Percentiles rank a stretch among this genome's conserved stretches.
Conservation (phyloP, 306 rosid genomes). For the Sechiopsis laciniata region DNA sequence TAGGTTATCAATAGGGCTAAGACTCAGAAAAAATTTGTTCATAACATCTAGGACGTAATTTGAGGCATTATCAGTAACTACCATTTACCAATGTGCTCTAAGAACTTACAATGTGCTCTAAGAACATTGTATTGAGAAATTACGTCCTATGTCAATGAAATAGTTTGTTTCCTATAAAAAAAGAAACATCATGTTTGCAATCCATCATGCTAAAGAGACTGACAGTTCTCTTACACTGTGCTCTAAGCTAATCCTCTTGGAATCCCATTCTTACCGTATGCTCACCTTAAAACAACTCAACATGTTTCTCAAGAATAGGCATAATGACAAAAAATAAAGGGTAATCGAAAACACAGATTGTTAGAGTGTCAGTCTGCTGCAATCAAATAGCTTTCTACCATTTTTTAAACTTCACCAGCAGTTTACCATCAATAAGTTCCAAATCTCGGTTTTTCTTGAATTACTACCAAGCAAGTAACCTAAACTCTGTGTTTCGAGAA, state of each 20-base stretch:
- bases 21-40: background rate
- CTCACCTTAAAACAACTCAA: background rate
- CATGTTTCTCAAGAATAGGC: slow-evolving; percentile 1
- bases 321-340: background rate
- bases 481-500: background rate
- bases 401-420: background rate
- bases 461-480: background rate
- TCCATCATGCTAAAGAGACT: background rate
- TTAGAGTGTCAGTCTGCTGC: background rate
- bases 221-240: background rate
- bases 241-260: background rate
- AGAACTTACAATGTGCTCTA: too few relatives aligned
- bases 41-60: too few relatives aligned
- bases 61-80: too few relatives aligned
- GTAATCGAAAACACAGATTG: background rate
- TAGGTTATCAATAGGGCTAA: background rate
- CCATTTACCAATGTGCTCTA: too few relatives aligned
- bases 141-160: too few relatives aligned
- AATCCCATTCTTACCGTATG: background rate
- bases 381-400: background rate
- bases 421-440: background rate
- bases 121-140: too few relatives aligned
- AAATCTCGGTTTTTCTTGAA: background rate
- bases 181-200: background rate
- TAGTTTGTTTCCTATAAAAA: background rate